These are phyloP conservation scores for Trichoderma koningiopsis DNA, from an alignment of 2,329 filamentous ascomycete genomes.

Conservation along the genomic window DNA sequence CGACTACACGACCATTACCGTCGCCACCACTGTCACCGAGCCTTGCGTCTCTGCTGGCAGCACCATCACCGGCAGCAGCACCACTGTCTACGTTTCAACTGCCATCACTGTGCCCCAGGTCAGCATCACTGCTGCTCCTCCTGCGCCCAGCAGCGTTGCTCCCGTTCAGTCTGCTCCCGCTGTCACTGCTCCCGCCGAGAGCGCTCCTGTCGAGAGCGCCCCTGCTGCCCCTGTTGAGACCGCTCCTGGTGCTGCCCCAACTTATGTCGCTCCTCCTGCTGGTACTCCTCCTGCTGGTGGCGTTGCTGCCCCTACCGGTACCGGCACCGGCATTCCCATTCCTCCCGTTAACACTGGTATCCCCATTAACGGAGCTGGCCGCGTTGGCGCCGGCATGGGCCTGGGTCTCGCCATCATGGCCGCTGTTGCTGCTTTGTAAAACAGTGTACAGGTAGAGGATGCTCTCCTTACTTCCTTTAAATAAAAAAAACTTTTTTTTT, in stretches of 20 bases:
- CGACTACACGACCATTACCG: slow-evolving; percentile 53
- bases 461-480: neutral
- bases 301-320: slow-evolving; percentile 26
- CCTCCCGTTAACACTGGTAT: slow-evolving; percentile 41
- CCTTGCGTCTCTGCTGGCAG: slow-evolving; percentile 54
- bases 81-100: slow-evolving; percentile 54
- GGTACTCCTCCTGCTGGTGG: slow-evolving; percentile 28
- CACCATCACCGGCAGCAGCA: slow-evolving; percentile 48
- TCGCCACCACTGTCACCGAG: slow-evolving; percentile 51
- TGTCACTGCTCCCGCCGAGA: slow-evolving; percentile 30
- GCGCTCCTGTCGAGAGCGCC: slow-evolving; percentile 31
- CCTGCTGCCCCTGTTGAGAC: neutral
- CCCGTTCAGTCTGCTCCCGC: slow-evolving; percentile 31
- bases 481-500: neutral
- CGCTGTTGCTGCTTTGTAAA: slow-evolving; percentile 51
- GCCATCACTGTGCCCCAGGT: slow-evolving; percentile 57
- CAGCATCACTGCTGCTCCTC: slow-evolving; percentile 43
- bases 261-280: slow-evolving; percentile 30
- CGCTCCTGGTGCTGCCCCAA: slow-evolving; percentile 26
- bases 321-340: slow-evolving; percentile 40
- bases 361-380: slow-evolving; percentile 45
- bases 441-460: slow-evolving; percentile 16
- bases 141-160: slow-evolving; percentile 44
- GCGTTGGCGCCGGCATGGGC: slow-evolving; percentile 48
- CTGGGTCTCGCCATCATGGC: slow-evolving; percentile 50